These are phyloP conservation scores for Populus hybrid DNA, from an alignment of 441 rosid species.

Conservation along the genomic window DNA sequence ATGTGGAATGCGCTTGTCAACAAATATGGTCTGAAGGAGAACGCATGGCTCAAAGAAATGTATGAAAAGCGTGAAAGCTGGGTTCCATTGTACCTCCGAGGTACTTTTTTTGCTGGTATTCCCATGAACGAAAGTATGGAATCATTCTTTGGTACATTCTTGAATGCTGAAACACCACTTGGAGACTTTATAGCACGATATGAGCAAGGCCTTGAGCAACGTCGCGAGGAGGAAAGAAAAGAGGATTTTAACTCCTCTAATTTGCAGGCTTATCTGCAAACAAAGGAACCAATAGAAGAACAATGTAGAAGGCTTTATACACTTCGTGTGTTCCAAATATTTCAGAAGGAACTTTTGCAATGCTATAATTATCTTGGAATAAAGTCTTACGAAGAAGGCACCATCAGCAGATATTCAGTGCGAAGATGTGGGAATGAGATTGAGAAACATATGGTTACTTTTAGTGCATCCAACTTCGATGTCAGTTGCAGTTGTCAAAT, in stretches of 20 bases:
- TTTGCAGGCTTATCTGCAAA: constrained; percentile 57
- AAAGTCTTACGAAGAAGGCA: constrained; percentile 69
- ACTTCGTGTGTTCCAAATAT: constrained; percentile 54
- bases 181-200: constrained; percentile 59
- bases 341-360: constrained; percentile 68
- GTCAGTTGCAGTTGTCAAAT: constrained; percentile 79
- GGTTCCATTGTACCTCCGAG: constrained; percentile 69
- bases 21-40: constrained; percentile 60
- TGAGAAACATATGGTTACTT: constrained; percentile 66
- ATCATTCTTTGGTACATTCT: constrained; percentile 51
- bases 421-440: constrained; percentile 61
- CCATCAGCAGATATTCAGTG: constrained; percentile 59
- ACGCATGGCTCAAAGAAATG: constrained; percentile 68
- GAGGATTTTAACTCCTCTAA: constrained; percentile 70
- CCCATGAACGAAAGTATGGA: constrained; percentile 48
- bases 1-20: constrained; percentile 59
- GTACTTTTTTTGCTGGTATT: constrained; percentile 77
- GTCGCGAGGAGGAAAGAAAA: constrained; percentile 75
- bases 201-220: constrained; percentile 61
- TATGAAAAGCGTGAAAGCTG: constrained; percentile 69
- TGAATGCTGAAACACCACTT: constrained; percentile 51
- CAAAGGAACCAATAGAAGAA: constrained; percentile 78
- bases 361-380: constrained; percentile 53
- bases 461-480: constrained; percentile 51
- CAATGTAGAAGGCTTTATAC: constrained; percentile 75